These are phyloP conservation scores for Toxoplasma gondii DNA, from an alignment of 169 alveolate genomes.

Conservation along the genomic window DNA sequence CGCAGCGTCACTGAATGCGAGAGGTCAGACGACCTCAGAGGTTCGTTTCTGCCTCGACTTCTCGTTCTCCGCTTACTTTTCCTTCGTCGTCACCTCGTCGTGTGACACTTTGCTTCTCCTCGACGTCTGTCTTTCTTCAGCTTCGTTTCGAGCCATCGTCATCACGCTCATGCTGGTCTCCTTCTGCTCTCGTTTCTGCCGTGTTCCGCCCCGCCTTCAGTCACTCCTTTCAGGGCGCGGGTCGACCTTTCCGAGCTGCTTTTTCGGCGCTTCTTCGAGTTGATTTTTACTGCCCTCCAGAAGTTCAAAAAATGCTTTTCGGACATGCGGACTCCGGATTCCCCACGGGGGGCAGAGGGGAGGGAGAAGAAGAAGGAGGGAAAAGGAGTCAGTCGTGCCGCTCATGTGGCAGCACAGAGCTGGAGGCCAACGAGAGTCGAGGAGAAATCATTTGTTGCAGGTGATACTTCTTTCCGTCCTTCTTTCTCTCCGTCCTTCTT, in stretches of 20 bases:
- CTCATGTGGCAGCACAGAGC: conserved; percentile 68
- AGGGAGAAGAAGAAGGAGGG: background rate
- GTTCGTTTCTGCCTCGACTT: no score
- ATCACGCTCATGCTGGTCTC: no score
- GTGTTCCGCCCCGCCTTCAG: background rate
- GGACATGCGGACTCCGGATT: background rate
- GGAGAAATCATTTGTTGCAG: conserved; percentile 70
- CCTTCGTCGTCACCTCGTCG: no score
- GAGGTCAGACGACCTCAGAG: no score
- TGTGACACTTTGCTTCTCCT: no score
- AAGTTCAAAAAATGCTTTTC: no score
- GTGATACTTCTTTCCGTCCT: background rate
- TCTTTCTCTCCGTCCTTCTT: background rate
- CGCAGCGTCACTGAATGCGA: no score
- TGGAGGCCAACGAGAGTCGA: conserved; percentile 60
- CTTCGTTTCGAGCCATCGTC: no score
- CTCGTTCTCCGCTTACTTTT: no score
- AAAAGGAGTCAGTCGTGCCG: conserved; percentile 40
- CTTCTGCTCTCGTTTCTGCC: background rate
- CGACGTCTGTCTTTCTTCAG: no score
- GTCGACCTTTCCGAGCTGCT: background rate
- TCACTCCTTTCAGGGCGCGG: background rate
- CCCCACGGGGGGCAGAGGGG: background rate
- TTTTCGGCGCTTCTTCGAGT: no score
- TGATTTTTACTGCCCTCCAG: no score